Base-by-base conservation (phyloP, 2,329 filamentous ascomycete species). In the Macrophomina pseudophaseolina region DNA sequence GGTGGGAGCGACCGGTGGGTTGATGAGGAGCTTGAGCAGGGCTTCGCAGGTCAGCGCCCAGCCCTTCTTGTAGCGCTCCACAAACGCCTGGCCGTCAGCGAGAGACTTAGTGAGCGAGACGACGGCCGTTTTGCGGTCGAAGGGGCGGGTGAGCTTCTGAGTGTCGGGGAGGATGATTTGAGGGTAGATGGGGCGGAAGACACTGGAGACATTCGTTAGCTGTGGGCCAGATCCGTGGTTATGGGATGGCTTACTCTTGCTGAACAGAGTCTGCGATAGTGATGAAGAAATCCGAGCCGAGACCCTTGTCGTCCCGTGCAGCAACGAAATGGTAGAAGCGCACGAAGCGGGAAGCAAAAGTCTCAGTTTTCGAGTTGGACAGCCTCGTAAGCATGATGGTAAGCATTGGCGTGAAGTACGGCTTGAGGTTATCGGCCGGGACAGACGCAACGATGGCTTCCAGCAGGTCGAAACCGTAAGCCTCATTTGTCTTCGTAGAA, bases 311-410 rank as follows among this genome's bases (percentile, higher is more conserved):
- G 40, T 91, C 88, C 69, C 85, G 86, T 18, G 93, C 92, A 35
- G 92, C 92, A 65, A 98, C 87, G 69, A 97, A 89, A 79, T 99
- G 94, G 78, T 96, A 99, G 83, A 99, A 96, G 40, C 93, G 90
- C 64, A 94, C 91, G 76, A 99, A 97, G 64, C 93, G 90, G 65
- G 92, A 83, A 72, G 93, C 91, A 79, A 97, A 91, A 54, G 88
- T 91, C 72, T 98, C 94, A 0, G 94, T 90, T 81, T 86, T 95
- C 80, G 80, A 92, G 81, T 84, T 90, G 83, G 82, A 84, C 67
- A 92, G 81, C 44, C 89, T 85, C 16, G 88, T 91, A 75, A 97
- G 90, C 74, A 98, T 86, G 48, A 98, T 86, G 67, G 89, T 88
- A 66, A 98, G 84, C 67, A 99, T 91, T 0, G 90, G 88, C 8